Base-by-base conservation (phyloP, 1,139 yeast genomes). In the Zhuliangozyma blackwelliae region DNA sequence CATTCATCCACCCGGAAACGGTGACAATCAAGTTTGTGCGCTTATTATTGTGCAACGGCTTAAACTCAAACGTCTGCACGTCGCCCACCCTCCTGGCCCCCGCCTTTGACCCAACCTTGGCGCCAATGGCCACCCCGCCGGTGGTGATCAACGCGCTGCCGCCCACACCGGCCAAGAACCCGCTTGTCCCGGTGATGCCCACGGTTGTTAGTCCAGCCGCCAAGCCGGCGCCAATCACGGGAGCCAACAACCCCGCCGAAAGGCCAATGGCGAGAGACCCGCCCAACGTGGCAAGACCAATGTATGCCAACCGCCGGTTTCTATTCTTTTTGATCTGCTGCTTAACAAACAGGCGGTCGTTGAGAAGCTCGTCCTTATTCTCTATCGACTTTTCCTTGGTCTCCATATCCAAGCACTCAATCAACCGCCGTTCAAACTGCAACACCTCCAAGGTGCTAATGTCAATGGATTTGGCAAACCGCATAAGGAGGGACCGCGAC, bases 1-100 rank as follows among this genome's bases (percentile, higher is more conserved):
- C 95, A 43, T 84, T 82, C 94, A 92, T 89, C 99, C 99, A 94
- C 1, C 99, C 99, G 38, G 95, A 82, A 0, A 94, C 90, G 1
- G 97, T 89, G n/a, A 94, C 65, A 33, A 92, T 82, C 44, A 90
- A 68, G 52, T 88, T 92, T 2, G 95, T 82, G 37, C 98, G 72
- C 55, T 86, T 86, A 58, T 87, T 89, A 55, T 92, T 89, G 58
- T 89, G 96, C 47, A 94, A 67, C 0, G 98, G 98, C 40, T 86
- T 78, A 55, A 92, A 82, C 52, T 94, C 97, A 63, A 94, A 94
- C 0, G 97, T 90, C 47, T 84, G 79, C 8, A 94, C 97, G 44
- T 89, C 90, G 3, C 96, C 97, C 59, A 84, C 82, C 56, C 99
- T 77, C 49, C 81, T 72, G 31, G 81, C 66, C 79, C 95, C 95